Evolutionary conservation across 2,329 filamentous ascomycete species (phyloP), one percentile per base, ranked within the genome.

Genomic region (Xylaria sp.): DNA sequence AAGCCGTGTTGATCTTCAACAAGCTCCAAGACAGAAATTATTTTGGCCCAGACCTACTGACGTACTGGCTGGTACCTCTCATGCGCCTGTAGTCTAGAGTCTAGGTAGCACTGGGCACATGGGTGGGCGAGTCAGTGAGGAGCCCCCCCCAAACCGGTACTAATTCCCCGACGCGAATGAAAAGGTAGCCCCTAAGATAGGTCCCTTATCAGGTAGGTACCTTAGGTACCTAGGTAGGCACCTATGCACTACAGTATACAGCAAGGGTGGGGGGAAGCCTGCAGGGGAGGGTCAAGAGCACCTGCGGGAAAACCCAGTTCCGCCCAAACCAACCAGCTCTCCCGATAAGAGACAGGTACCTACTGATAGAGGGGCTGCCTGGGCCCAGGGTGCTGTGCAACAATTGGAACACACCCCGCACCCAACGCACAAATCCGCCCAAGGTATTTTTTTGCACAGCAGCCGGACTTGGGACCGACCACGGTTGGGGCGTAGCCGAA

Each of bases 361-460:
- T 17, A 8, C 29, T 11, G 43, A 58, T 60, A 58, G 58, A 54
- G 56, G 43, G 57, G 54, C 47, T 52, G 19, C 13, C 23, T 19
- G 43, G 40, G 15, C 13, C 46, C 19, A 19, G 29, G 21, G 29
- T 25, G 27, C 21, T 40, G 33, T n/a, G n/a, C n/a, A n/a, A n/a
- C n/a, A n/a, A n/a, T n/a, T n/a, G n/a, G n/a, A n/a, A 23, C 8
- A 27, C 58, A 66, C 64, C 64, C 64, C 64, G 64, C 64, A 61
- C 47, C 40, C 17, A 25, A 51, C 61, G 52, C 64, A 66, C 64
- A 66, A 65, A 61, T 60, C 46, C 37, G 41, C 44, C 23, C 29
- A 54, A 54, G 48, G 41, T 38, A 64, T 52, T 64, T 64, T 58
- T 51, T 58, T 58, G 47, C 48, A 33, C n/a, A n/a, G n/a, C n/a